These are phyloP conservation scores for Hymenoscyphus salicellus DNA, from an alignment of 2,329 filamentous ascomycete genomes.

Conservation along the genomic window DNA sequence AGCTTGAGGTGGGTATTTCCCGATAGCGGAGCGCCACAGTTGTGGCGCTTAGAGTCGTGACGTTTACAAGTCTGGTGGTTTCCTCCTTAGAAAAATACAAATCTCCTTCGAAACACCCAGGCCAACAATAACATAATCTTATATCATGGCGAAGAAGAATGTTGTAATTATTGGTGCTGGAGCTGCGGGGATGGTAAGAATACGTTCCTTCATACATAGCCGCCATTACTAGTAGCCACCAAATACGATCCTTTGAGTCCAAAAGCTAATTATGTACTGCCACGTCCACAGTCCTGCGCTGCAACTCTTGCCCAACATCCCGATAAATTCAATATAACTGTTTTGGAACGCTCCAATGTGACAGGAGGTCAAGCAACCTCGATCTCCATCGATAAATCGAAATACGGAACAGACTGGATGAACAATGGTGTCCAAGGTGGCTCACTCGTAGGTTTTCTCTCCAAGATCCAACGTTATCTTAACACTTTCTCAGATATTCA, in stretches of 20 bases:
- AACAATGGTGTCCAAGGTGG: conserved; percentile 65
- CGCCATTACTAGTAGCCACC: no score
- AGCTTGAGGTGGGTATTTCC: neutral
- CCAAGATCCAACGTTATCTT: neutral
- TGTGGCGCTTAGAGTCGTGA: conserved; percentile 7
- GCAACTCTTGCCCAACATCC: conserved; percentile 64
- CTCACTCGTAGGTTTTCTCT: conserved; percentile 42
- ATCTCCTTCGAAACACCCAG: neutral
- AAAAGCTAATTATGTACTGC: neutral
- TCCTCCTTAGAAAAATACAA: no score
- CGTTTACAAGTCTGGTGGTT: conserved; percentile 1
- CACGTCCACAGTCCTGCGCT: conserved; percentile 54
- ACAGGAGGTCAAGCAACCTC: conserved; percentile 61
- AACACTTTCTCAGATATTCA: conserved; percentile 52
- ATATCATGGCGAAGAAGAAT: conserved; percentile 39
- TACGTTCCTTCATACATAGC: neutral
- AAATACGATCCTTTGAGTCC: no score
- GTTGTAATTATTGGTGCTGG: conserved; percentile 61
- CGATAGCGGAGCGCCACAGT: neutral
- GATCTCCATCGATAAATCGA: conserved; percentile 54
- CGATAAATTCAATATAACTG: conserved; percentile 61
- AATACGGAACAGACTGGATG: conserved; percentile 57
- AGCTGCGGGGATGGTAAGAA: conserved; percentile 56
- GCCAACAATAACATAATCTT: neutral
- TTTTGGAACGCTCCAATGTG: conserved; percentile 57